These are phyloP conservation scores for Meyerozyma smithsonii DNA, from an alignment of 1,139 yeast species.

Conservation along the genomic window DNA sequence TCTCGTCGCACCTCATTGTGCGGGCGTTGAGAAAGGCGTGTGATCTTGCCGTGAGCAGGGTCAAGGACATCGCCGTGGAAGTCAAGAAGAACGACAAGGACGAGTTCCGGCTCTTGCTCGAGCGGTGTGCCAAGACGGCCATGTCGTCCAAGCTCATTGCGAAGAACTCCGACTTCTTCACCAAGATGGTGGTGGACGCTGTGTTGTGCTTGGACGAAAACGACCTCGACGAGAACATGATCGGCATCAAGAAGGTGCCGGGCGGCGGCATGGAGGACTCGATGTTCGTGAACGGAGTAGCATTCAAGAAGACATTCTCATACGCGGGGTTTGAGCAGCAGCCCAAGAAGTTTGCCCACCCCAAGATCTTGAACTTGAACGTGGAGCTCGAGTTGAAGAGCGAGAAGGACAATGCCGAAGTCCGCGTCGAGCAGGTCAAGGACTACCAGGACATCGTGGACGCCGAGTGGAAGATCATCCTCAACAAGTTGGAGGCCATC, in stretches of 20 bases:
- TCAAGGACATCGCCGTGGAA: constrained; percentile 72
- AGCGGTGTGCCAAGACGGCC: constrained; percentile 93
- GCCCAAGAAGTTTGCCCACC: constrained; percentile 76
- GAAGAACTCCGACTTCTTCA: constrained; percentile 81
- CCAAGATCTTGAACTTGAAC: constrained; percentile 80
- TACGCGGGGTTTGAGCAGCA: constrained; percentile 99
- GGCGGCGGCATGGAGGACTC: constrained; percentile 98
- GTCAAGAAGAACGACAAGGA: constrained; percentile 45
- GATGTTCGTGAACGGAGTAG: constrained; percentile 85
- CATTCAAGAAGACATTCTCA: constrained; percentile 93
- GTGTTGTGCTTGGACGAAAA: constrained; percentile 80
- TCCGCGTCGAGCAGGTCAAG: constrained; percentile 86
- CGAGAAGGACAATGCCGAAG: constrained; percentile 99
- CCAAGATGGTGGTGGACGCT: constrained; percentile 95
- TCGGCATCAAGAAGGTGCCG: constrained; percentile 91
- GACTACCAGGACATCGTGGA: constrained; percentile 96
- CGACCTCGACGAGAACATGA: constrained; percentile 81
- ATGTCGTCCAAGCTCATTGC: constrained; percentile 93
- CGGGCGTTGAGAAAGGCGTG: constrained; percentile 87
- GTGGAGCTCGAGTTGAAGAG: constrained; percentile 96
- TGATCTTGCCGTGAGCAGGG: constrained; percentile 65
- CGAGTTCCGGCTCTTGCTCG: constrained; percentile 70
- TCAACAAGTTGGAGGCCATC: constrained; percentile 79
- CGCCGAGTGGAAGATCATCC: constrained; percentile 96
- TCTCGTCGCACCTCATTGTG: constrained; percentile 81